phyloP scores from a whole-genome alignment of 83 land plant genomes.

The Isoetes engelmannii region DNA sequence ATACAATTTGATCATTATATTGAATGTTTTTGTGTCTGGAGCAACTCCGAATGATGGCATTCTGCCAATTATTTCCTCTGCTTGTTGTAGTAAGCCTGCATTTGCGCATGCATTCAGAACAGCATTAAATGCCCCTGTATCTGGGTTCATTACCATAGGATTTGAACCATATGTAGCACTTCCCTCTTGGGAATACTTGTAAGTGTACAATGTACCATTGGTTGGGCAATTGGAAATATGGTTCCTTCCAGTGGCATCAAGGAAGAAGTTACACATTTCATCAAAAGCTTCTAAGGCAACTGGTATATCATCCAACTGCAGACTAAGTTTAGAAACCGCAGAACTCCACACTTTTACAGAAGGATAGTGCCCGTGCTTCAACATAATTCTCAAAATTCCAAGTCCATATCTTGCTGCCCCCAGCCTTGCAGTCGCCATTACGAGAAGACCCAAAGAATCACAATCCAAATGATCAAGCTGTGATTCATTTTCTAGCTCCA shows the following conservation, averaged over 20 bases:
- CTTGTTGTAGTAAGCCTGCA: slow-evolving; percentile 44
- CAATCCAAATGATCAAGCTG: slow-evolving; percentile 61
- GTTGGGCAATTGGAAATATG: neutral
- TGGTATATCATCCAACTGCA: slow-evolving; percentile 18
- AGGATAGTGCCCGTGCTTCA: slow-evolving; percentile 50
- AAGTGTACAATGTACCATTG: neutral
- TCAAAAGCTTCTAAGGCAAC: slow-evolving; percentile 35
- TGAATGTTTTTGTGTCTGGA: slow-evolving; percentile 81
- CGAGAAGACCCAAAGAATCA: slow-evolving; percentile 80
- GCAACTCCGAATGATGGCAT: slow-evolving; percentile 39
- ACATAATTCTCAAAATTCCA: slow-evolving; percentile 57
- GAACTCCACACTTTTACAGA: slow-evolving; percentile 98
- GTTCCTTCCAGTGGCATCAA: slow-evolving; percentile 2
- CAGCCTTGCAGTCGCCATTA: slow-evolving; percentile 58
- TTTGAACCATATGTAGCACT: neutral
- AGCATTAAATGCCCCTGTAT: slow-evolving; percentile 89
- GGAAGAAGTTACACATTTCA: slow-evolving; percentile 23
- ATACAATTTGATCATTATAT: slow-evolving; percentile 86
- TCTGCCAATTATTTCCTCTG: slow-evolving; percentile 41
- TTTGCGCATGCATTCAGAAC: slow-evolving; percentile 85
- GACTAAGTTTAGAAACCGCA: slow-evolving; percentile 51
- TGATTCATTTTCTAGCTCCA: slow-evolving; percentile 41
- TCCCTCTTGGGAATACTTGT: neutral
- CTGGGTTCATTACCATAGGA: slow-evolving; percentile 39
- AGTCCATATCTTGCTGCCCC: slow-evolving; percentile 57